Evolutionary conservation across 768 basidiomycete species (phyloP).

Genomic region (Ephemerocybe angulata): DNA sequence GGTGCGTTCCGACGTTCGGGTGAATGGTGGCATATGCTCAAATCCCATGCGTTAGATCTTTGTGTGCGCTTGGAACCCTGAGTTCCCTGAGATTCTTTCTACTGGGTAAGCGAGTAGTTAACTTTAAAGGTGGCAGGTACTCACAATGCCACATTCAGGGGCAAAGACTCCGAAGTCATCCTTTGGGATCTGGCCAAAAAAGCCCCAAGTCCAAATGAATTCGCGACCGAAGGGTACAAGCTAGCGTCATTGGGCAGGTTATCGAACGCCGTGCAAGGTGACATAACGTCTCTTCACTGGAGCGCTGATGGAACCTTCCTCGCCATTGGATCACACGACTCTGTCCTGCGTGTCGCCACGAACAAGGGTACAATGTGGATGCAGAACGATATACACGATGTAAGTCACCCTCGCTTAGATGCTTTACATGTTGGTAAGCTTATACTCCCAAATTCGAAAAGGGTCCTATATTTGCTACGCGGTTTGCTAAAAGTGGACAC

Average conservation of each 20-base stretch:
- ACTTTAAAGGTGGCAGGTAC: no score
- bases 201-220: conserved; percentile 26
- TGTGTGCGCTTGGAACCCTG: conserved; percentile 77
- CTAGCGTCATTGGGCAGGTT: conserved; percentile 50
- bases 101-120: conserved; percentile 81
- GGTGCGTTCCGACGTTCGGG: conserved; percentile 27
- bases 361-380: conserved; percentile 60
- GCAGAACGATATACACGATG: conserved; percentile 61
- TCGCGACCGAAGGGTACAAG: conserved; percentile 28
- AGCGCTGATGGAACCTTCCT: conserved; percentile 67
- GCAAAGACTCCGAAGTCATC: conserved; percentile 72
- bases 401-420: conserved; percentile 25
- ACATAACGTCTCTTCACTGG: conserved; percentile 79
- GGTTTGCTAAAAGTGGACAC: conserved; percentile 69
- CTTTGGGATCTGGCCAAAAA: conserved; percentile 64
- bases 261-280: conserved; percentile 44
- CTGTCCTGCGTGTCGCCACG: conserved; percentile 65
- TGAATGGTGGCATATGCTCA: not conserved
- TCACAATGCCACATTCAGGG: no score
- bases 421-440: conserved; percentile 4
- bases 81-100: conserved; percentile 53
- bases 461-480: conserved; percentile 78
- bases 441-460: conserved; percentile 38
- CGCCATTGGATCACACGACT: conserved; percentile 77
- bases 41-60: conserved; percentile 69